Conservation (phyloP, 257 asterid species). For the Solanum bulbocastanum region DNA sequence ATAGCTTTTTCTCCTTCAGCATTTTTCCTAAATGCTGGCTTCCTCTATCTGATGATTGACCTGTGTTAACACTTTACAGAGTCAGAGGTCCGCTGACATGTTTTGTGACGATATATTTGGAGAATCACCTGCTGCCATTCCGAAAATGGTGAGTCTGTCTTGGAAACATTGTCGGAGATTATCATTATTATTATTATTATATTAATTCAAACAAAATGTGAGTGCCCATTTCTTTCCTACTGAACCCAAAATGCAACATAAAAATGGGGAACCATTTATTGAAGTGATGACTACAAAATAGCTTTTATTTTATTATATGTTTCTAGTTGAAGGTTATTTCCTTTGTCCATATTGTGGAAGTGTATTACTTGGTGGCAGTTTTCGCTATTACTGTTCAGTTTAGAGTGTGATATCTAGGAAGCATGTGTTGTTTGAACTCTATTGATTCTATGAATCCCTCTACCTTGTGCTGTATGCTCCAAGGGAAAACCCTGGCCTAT, state of each 20-base stretch:
- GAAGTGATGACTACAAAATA: not conserved
- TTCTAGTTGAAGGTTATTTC: not conserved
- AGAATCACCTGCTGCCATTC: slow-evolving; percentile 81
- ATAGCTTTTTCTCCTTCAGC: slow-evolving; percentile 20
- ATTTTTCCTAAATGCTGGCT: not conserved
- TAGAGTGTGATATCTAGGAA: not conserved
- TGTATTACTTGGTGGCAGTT: not conserved
- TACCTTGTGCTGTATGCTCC: not conserved
- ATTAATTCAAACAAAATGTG: not conserved
- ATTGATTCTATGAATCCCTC: slow-evolving; percentile 2
- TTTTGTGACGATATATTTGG: slow-evolving; percentile 90
- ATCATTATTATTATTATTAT: not conserved
- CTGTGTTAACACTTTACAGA: slow-evolving; percentile 33
- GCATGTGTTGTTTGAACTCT: not conserved
- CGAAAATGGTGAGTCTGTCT: slow-evolving; percentile 48
- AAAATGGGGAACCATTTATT: not conserved
- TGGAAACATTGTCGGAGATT: not conserved
- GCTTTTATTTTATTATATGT: not conserved
- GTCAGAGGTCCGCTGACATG: slow-evolving; percentile 67
- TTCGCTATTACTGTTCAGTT: not conserved
- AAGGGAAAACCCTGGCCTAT: not conserved
- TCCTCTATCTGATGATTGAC: not conserved
- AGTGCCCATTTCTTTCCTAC: not conserved
- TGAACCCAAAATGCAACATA: not conserved
- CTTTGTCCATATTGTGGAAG: not conserved